Percentiles rank a stretch among this genome's conserved stretches.
Evolutionary conservation across 257 asterid genomes (phyloP).

Genomic region (Fraxinus cuspidata): DNA sequence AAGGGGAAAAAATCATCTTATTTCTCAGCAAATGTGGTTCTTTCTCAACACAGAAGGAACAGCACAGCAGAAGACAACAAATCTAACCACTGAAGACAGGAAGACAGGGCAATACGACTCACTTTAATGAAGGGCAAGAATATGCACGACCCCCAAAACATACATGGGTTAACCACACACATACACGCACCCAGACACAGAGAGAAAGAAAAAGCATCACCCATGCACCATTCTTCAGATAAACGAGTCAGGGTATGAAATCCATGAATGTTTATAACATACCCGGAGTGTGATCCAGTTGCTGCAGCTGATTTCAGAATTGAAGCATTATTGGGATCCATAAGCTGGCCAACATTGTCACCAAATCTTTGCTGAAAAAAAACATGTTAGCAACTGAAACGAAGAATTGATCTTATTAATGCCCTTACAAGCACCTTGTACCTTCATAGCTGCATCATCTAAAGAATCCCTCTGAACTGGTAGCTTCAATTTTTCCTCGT

Average conservation of each 20-base stretch:
- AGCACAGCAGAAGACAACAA: not conserved
- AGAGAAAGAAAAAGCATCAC: not conserved
- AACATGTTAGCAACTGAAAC: slow-evolving; percentile 10
- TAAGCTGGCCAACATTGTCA: slow-evolving; percentile 70
- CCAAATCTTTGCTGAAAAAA: slow-evolving; percentile 86
- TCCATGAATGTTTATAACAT: slow-evolving; percentile 25
- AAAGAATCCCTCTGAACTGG: slow-evolving; percentile 81
- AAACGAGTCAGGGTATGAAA: slow-evolving; percentile 10
- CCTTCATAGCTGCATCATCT: slow-evolving; percentile 94
- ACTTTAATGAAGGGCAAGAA: not conserved
- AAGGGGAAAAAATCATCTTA: not conserved
- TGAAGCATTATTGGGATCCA: slow-evolving; percentile 89
- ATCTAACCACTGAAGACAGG: not conserved
- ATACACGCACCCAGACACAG: not conserved
- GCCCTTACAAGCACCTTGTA: slow-evolving; percentile 22
- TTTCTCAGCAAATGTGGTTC: not conserved
- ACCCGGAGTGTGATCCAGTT: slow-evolving; percentile 90
- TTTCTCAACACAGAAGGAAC: not conserved
- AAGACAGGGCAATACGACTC: not conserved
- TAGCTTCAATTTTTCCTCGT: slow-evolving; percentile 78
- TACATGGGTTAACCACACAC: not conserved
- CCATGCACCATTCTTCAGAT: slow-evolving; percentile 10
- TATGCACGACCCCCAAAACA: not conserved
- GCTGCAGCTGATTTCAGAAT: slow-evolving; percentile 84
- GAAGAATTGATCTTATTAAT: not conserved